Percentiles rank a stretch among this genome's conserved stretches.
Evolutionary conservation across 2,329 filamentous ascomycete genomes (phyloP).

Genomic region (Dothideomycetes sp.): DNA sequence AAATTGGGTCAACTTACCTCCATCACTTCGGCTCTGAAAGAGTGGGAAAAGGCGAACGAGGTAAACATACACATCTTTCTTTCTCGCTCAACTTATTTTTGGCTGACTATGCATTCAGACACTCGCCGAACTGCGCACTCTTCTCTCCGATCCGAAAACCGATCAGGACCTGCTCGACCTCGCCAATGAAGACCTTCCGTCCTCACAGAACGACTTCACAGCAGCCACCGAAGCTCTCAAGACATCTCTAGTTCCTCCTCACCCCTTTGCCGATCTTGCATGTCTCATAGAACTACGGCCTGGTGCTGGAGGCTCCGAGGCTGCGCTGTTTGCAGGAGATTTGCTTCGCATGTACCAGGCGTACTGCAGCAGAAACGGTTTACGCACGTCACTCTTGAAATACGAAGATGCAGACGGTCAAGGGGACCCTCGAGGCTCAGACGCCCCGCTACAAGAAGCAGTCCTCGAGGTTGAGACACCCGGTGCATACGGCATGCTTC

Average conservation of each 20-base stretch:
- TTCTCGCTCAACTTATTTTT: background rate
- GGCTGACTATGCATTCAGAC: no score
- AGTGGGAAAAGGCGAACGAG: slow-evolving; percentile 49
- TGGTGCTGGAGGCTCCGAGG: slow-evolving; percentile 84
- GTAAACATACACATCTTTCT: background rate
- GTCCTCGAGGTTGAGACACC: slow-evolving; percentile 69
- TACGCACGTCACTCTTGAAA: slow-evolving; percentile 61
- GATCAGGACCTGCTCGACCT: slow-evolving; percentile 49
- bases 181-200: slow-evolving; percentile 58
- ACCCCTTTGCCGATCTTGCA: slow-evolving; percentile 81
- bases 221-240: slow-evolving; percentile 58
- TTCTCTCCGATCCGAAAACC: slow-evolving; percentile 58
- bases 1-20: slow-evolving; percentile 44
- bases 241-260: slow-evolving; percentile 67
- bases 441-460: slow-evolving; percentile 70
- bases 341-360: slow-evolving; percentile 81
- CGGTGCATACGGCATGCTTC: slow-evolving; percentile 70
- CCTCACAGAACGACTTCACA: slow-evolving; percentile 51
- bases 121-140: slow-evolving; percentile 57
- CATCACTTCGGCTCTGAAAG: slow-evolving; percentile 40
- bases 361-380: slow-evolving; percentile 60
- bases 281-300: slow-evolving; percentile 88
- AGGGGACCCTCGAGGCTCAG: slow-evolving; percentile 41
- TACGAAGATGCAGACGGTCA: slow-evolving; percentile 62
- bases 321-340: slow-evolving; percentile 78